Percentiles rank a stretch among this genome's conserved stretches.
Conservation (phyloP, 2,329 filamentous ascomycete species). For the Hypocreales sp. region DNA sequence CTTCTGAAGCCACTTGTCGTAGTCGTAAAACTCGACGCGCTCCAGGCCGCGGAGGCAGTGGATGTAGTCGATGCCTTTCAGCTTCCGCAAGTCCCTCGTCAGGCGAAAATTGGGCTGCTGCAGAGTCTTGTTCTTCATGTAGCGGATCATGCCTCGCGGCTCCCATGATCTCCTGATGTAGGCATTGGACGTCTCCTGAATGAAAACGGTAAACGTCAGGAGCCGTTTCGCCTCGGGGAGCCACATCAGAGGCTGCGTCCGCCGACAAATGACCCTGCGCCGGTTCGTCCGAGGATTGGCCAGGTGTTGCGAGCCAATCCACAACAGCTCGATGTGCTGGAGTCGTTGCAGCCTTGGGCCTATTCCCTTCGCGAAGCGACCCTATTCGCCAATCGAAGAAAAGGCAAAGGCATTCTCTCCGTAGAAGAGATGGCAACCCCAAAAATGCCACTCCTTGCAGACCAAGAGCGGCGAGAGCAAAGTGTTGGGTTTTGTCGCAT, state of each 20-base stretch:
- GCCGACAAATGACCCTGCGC: conserved; percentile 14
- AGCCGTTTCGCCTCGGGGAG: conserved; percentile 22
- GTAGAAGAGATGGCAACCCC: conserved; percentile 29
- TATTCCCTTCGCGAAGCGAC: conserved; percentile 21
- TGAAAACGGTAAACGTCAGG: conserved; percentile 21
- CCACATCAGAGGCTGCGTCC: conserved; percentile 19
- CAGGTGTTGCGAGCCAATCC: conserved; percentile 20
- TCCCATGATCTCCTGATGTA: conserved; percentile 24
- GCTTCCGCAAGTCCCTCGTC: conserved; percentile 18
- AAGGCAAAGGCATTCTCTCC: conserved; percentile 33
- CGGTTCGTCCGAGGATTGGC: conserved; percentile 5
- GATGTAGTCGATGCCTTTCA: conserved; percentile 30
- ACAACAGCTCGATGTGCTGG: conserved; percentile 27
- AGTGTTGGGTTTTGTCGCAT: conserved; percentile 16
- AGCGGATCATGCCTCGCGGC: conserved; percentile 5
- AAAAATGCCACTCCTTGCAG: conserved; percentile 21
- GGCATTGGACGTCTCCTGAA: conserved; percentile 17
- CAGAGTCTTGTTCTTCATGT: conserved; percentile 13
- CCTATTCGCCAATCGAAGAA: conserved; percentile 35
- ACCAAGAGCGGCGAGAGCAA: conserved; percentile 23
- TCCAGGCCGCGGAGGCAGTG: conserved; percentile 26
- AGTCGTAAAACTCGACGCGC: conserved; percentile 25
- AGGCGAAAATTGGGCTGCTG: conserved; percentile 24
- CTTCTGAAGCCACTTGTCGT: conserved; percentile 5
- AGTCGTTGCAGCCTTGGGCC: conserved; percentile 23